Conservation (phyloP, 164 flowering plant species). For the Macadamia integrifolia region DNA sequence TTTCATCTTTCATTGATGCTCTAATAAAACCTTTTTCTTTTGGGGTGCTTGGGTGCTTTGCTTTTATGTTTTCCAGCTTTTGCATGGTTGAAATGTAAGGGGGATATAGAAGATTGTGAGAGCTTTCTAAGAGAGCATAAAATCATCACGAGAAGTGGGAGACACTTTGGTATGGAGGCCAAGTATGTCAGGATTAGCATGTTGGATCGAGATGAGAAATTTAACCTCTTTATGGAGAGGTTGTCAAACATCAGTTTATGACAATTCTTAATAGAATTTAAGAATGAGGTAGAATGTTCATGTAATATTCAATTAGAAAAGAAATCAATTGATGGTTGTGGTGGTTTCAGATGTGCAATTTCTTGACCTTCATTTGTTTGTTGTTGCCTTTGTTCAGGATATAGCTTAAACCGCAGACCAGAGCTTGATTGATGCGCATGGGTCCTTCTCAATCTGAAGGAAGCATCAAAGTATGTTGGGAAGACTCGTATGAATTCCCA, state of each 20-base stretch:
- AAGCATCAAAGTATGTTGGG: too few species aligned
- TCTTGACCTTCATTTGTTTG: too few species aligned
- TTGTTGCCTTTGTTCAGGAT: too few species aligned
- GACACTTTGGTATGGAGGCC: conserved; percentile 36
- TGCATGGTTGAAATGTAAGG: conserved; percentile 87
- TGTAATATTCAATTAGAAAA: too few species aligned
- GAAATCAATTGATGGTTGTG: too few species aligned
- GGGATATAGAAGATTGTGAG: conserved; percentile 54
- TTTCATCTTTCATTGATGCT: background rate
- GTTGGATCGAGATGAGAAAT: conserved; percentile 26
- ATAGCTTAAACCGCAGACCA: too few species aligned
- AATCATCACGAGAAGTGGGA: conserved; percentile 65
- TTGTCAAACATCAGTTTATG: conserved; percentile 13
- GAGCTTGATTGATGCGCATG: too few species aligned
- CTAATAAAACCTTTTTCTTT: too few species aligned
- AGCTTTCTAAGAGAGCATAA: conserved; percentile 42
- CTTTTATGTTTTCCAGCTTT: conserved; percentile 48
- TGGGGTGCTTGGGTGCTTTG: background rate
- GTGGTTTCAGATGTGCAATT: too few species aligned
- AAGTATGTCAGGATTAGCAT: conserved; percentile 40
- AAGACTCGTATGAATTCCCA: too few species aligned
- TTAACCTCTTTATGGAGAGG: conserved; percentile 24
- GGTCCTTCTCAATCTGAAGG: too few species aligned
- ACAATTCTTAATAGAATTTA: background rate
- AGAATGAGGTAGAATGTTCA: too few species aligned